phyloP scores from a whole-genome alignment of 345 rosid species.

The Syzygium aqueum region DNA sequence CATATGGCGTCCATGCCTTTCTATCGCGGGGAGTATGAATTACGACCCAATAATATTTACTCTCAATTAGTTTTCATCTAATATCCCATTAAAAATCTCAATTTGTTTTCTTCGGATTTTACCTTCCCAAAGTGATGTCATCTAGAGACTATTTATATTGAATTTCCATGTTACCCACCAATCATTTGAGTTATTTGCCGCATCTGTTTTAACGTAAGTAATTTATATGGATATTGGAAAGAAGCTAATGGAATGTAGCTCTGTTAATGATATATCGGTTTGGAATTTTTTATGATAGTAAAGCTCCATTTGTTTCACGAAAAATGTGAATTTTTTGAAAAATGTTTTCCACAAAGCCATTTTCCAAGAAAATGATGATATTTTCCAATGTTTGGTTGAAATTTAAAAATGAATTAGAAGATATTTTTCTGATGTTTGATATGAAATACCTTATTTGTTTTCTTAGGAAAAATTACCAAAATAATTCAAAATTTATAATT shows the following conservation, averaged over 20 bases:
- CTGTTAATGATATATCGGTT: fast-evolving
- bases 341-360: too few species aligned
- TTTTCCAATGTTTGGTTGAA: too few species aligned
- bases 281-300: background rate
- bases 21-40: too few species aligned
- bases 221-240: background rate
- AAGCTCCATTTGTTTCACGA: too few species aligned
- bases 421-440: too few species aligned
- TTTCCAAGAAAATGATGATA: too few species aligned
- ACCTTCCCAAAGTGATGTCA: background rate
- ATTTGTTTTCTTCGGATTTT: background rate
- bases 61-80: background rate
- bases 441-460: too few species aligned
- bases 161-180: background rate
- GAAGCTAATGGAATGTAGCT: fast-evolving
- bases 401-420: too few species aligned
- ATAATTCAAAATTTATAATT: too few species aligned
- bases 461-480: too few species aligned
- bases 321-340: too few species aligned
- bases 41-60: background rate
- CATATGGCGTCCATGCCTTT: too few species aligned
- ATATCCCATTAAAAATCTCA: fast-evolving
- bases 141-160: background rate
- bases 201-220: background rate
- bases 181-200: background rate